These are phyloP conservation scores for Anastatica hierochuntica DNA, from an alignment of 345 rosid genomes.

Conservation along the genomic window DNA sequence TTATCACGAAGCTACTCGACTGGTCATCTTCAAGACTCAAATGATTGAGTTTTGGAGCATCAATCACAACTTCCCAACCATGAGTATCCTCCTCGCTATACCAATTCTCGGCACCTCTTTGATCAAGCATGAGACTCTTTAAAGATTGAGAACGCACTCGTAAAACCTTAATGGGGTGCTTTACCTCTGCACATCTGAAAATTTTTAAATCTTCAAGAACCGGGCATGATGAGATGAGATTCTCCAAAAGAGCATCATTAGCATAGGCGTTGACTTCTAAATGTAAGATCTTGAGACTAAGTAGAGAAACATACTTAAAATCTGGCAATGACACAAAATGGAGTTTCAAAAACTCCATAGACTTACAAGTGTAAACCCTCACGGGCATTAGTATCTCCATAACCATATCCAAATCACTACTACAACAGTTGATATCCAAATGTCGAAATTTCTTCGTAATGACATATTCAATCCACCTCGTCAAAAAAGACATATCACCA, in stretches of 20 bases:
- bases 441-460: too few species aligned
- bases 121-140: neutral
- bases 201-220: constrained; percentile 6
- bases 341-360: too few species aligned
- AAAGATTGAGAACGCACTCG: neutral
- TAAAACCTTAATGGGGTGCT: neutral
- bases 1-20: too few species aligned
- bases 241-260: neutral
- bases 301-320: neutral
- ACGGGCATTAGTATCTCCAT: too few species aligned
- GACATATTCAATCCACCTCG: too few species aligned
- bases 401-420: too few species aligned
- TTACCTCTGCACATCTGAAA: neutral
- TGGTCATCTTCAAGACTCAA: too few species aligned
- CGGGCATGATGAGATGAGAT: neutral
- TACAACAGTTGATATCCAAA: too few species aligned
- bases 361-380: too few species aligned
- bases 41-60: neutral
- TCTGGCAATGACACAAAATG: neutral
- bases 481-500: too few species aligned
- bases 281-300: constrained; percentile 1
- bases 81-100: too few species aligned
- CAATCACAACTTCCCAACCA: neutral
- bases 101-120: too few species aligned
- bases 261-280: neutral